These are phyloP conservation scores for Alternaria solani DNA, from an alignment of 2,329 filamentous ascomycete species.

Conservation along the genomic window DNA sequence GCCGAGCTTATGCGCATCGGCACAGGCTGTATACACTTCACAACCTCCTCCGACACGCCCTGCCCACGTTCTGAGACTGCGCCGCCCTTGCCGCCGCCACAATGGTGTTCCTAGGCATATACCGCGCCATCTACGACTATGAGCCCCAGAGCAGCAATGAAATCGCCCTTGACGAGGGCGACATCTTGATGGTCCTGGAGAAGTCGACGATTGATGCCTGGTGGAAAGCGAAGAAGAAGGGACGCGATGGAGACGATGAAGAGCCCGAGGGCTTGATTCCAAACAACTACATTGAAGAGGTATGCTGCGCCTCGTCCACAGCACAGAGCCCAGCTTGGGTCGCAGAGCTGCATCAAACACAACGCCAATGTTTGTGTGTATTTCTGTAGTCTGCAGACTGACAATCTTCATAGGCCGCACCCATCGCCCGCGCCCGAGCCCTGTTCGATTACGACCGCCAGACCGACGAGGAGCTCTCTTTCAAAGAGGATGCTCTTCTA, in stretches of 20 bases:
- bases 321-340: neutral
- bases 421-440: slow-evolving; percentile 78
- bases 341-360: slow-evolving; percentile 4
- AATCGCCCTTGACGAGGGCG: slow-evolving; percentile 83
- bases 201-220: slow-evolving; percentile 79
- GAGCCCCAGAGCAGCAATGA: slow-evolving; percentile 85
- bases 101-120: slow-evolving; percentile 94
- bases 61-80: slow-evolving; percentile 15
- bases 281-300: slow-evolving; percentile 94
- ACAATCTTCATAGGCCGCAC: slow-evolving; percentile 59
- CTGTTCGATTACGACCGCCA: slow-evolving; percentile 98
- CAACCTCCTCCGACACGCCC: slow-evolving; percentile 15
- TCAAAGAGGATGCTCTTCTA: slow-evolving; percentile 84
- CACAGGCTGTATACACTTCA: slow-evolving; percentile 25
- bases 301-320: slow-evolving; percentile 50
- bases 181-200: slow-evolving; percentile 86
- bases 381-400: slow-evolving; percentile 5
- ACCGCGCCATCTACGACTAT: slow-evolving; percentile 93
- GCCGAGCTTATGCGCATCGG: slow-evolving; percentile 42
- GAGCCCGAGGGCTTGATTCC: slow-evolving; percentile 91
- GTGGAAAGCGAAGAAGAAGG: slow-evolving; percentile 97
- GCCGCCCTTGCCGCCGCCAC: slow-evolving; percentile 28
- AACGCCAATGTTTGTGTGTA: neutral
- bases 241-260: slow-evolving; percentile 79
- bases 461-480: slow-evolving; percentile 97